Evolutionary conservation across 2,329 filamentous ascomycete species (phyloP).

Genomic region (Monosporascus sp.): DNA sequence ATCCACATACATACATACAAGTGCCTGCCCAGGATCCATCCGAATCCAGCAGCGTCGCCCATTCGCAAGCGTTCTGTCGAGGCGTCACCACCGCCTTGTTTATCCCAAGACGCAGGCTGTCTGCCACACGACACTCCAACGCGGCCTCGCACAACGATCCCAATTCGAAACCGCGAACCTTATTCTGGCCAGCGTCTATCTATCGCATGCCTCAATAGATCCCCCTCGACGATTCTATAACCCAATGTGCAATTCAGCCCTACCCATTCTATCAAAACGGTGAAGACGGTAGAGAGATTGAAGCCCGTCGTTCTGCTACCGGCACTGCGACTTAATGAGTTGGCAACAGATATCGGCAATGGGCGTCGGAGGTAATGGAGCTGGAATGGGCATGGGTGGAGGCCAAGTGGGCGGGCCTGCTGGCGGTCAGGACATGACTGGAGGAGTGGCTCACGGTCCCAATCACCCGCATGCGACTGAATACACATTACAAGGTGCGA

Average conservation of each 20-base stretch:
- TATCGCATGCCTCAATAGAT: not conserved
- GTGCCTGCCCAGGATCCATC: not conserved
- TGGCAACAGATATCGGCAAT: constrained; percentile 33
- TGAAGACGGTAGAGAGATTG: constrained; percentile 20
- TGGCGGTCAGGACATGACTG: constrained; percentile 32
- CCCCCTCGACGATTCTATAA: constrained; percentile 2
- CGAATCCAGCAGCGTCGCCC: too few species aligned
- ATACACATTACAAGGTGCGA: constrained; percentile 52
- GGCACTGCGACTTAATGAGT: constrained; percentile 23
- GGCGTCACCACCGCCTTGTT: not conserved
- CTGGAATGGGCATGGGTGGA: constrained; percentile 35
- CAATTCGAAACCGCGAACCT: not conserved
- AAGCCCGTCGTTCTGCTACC: constrained; percentile 9
- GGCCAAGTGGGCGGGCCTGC: constrained; percentile 32
- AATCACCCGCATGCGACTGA: constrained; percentile 55
- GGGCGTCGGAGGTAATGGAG: constrained; percentile 33
- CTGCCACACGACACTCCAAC: too few species aligned
- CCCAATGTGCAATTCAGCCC: constrained; percentile 19
- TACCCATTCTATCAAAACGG: constrained; percentile 10
- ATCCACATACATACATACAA: not conserved
- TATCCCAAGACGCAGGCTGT: not conserved
- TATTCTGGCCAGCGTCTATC: not conserved
- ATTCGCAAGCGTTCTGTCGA: not conserved
- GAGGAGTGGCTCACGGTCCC: constrained; percentile 31
- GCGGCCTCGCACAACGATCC: not conserved